phyloP scores from a whole-genome alignment of 148 eudicot genomes.

The Bassia scoparia region DNA sequence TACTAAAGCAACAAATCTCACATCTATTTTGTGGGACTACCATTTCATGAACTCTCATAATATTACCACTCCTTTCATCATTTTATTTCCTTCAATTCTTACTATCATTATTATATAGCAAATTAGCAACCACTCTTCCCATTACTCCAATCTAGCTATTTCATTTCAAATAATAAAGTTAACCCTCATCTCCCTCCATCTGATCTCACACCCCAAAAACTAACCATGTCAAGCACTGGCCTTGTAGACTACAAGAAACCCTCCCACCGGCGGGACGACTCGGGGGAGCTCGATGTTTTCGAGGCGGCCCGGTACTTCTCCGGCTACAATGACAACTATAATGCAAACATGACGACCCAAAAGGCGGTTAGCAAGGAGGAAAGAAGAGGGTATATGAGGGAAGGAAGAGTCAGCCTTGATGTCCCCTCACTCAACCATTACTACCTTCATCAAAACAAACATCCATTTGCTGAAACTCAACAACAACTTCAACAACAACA shows the following conservation, averaged over 20 bases:
- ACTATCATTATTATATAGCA: constrained; percentile 12
- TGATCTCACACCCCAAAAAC: neutral
- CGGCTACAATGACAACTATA: constrained; percentile 35
- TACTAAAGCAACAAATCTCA: constrained; percentile 16
- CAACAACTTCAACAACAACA: constrained; percentile 18
- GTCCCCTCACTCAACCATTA: constrained; percentile 39
- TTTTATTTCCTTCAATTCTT: constrained; percentile 2
- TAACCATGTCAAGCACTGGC: constrained; percentile 45
- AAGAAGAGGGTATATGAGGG: constrained; percentile 31
- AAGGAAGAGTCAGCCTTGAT: constrained; percentile 70
- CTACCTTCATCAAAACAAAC: constrained; percentile 19
- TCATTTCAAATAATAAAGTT: constrained; percentile 33
- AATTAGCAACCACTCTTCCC: constrained; percentile 15
- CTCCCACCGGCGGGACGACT: constrained; percentile 48
- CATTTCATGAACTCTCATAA: constrained; percentile 14
- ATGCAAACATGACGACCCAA: constrained; percentile 11
- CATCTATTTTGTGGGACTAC: constrained; percentile 17
- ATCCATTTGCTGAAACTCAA: neutral
- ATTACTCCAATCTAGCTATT: constrained; percentile 35
- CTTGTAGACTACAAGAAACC: constrained; percentile 38
- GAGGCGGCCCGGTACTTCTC: constrained; percentile 75
- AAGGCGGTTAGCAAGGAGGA: constrained; percentile 31
- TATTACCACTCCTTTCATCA: constrained; percentile 13
- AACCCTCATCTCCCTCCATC: constrained; percentile 12
- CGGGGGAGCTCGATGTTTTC: constrained; percentile 82